Base-by-base conservation (phyloP, 2,329 filamentous ascomycete species). In the Exophiala viscosa region DNA sequence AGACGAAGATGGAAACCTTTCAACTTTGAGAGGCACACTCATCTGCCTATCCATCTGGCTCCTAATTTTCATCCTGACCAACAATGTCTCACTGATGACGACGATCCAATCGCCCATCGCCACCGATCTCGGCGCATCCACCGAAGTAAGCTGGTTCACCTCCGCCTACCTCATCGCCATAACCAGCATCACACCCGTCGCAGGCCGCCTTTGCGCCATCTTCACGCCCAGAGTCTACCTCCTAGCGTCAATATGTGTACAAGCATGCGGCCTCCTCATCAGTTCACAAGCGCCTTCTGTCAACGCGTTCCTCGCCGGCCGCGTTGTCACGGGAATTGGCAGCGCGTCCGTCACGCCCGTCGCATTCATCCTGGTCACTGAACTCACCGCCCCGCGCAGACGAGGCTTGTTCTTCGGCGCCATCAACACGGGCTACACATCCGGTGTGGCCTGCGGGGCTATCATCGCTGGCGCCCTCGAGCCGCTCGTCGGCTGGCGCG, bases 51-150 rank as follows among this genome's bases (percentile, higher is more conserved):
- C 60, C 14, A 54, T 63, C 13, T 63, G 59, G 48, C 17, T 55
- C 15, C 54, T 63, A 10, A 61, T 63, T 43, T 63, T 63, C 52
- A 54, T 60, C 42, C 42, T 60, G 8, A 61, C 60, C 10, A 51
- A 51, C 57, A 93, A 93, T 64, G 88, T 91, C 70, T 88, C 85
- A 10, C 84, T 89, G 61, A 84, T 95, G 65, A 88, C 87, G 5
- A 91, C 90, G 50, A 87, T 86, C 1, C 89, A 93, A 70, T 88
- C 85, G 6, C 76, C 77, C 45, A 88, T 95, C 59, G 88, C 88
- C 2, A 79, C 78, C 6, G 88, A 92, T 59, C 75, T 95, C 1
- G 77, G 88, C 68, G 82, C 87, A 1, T 90, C 89, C 63, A 82
- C 84, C 50, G 74, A 83, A 50, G 84, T 83, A 33, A 87, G 83